Conservation (phyloP, 1,284 basidiomycete genomes). For the Fistulinella cinereoalba region DNA sequence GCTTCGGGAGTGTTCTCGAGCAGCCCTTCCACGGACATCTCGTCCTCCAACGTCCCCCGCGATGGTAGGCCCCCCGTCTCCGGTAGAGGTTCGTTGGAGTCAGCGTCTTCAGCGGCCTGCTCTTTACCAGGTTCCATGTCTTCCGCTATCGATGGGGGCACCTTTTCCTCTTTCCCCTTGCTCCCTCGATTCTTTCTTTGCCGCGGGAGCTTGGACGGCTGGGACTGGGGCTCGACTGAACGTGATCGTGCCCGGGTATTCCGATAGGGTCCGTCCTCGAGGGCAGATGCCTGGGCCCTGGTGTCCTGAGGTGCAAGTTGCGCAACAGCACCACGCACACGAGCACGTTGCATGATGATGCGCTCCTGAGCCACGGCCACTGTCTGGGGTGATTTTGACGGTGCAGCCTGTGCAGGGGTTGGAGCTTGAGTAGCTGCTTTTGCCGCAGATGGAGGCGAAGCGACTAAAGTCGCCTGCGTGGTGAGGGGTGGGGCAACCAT, state of each 20-base stretch:
- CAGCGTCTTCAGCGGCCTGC: not conserved
- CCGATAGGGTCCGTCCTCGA: constrained; percentile 10
- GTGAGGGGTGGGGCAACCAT: constrained; percentile 16
- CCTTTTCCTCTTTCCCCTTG: constrained; percentile 11
- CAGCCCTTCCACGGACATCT: constrained; percentile 24
- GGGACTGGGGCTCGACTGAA: constrained; percentile 16
- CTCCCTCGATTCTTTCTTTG: not conserved
- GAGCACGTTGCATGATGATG: constrained; percentile 3
- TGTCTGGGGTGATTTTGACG: constrained; percentile 14
- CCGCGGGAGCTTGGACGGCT: not conserved
- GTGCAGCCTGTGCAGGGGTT: not conserved
- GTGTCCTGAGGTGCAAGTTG: constrained; percentile 5
- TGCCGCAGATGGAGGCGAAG: constrained; percentile 12
- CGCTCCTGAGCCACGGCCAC: constrained; percentile 3
- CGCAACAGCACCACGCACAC: constrained; percentile 7
- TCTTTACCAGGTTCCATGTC: constrained; percentile 1
- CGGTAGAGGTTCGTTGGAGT: not conserved
- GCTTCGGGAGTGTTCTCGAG: constrained; percentile 7
- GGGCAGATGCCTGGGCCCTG: not conserved
- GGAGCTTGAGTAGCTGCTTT: not conserved
- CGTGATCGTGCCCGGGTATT: constrained; percentile 22
- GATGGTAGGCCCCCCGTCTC: not conserved
- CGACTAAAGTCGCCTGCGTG: constrained; percentile 28
- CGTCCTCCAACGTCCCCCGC: constrained; percentile 16
- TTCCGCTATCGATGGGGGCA: constrained; percentile 10